Base-by-base conservation (phyloP, 202 grass and related monocot species). In the Miscanthus sacchariflorus region DNA sequence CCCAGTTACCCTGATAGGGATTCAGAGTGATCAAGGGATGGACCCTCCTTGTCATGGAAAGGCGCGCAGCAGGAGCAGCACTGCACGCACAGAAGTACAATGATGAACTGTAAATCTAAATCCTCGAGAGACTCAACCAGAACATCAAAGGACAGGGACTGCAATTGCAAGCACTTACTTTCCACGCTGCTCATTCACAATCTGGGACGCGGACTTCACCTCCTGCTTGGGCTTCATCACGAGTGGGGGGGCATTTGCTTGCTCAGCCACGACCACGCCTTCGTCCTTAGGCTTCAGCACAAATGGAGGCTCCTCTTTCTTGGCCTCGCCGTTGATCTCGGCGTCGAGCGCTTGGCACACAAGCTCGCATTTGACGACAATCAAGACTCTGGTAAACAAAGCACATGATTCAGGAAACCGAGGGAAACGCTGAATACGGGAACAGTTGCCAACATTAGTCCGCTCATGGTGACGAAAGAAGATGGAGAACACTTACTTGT, bases 1-100 rank as follows among this genome's bases (percentile, higher is more conserved):
- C 88, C 97, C 97, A 99, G 38, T 95, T 99, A 21, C 97, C 97
- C 73, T 96, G 97, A 72, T 99, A 99, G 0, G 97, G 97, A 43
- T 99, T 99, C 43, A 99, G 83, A 10, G 94, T 88, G 69, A 95
- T 89, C 81, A 99, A 77, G 30, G 94, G 94, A 84, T 95, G 91
- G 11, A 99, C 94, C 69, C 97, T 91, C 33, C 94, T 97, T 12
- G 94, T 92, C 90, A 95, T 97, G 28, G 97, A 72, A 86, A 99
- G 68, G 7, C 97, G 87, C 3, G 94, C 93, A 11, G 91, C 90
- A 5, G 97, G 97, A 25, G 94, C 97, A 87, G 93, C 94, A 95
- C 97, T 97, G 76, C 64, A 93, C 24, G 43, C 7, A 84, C 42
- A 59, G 58, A 77, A 65, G 0, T 5, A 48, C 0, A 43, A 12